Base-by-base conservation (phyloP, 495 filamentous ascomycete species). In the Annulohypoxylon moriforme region DNA sequence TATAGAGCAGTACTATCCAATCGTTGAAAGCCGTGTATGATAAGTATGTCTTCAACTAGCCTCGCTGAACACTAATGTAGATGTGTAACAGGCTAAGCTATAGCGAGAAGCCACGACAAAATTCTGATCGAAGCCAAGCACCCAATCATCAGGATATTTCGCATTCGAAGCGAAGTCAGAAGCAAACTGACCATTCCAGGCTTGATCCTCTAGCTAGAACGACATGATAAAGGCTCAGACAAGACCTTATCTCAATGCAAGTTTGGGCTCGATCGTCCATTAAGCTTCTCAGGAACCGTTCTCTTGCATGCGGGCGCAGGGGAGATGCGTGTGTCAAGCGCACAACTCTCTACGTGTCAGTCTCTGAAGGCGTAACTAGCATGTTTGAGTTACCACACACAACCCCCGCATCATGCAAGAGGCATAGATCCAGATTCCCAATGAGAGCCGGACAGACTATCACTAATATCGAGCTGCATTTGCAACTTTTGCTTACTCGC, bases 321-420 rank as follows among this genome's bases (percentile, higher is more conserved):
- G 63, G 68, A 67, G 68, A 67, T 69, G 60, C 60, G 68, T 72
- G 55, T 66, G 68, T 75, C 63, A 58, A 60, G 63, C 68, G 60
- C 40, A 63, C 60, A 66, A 74, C 67, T 42, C 72, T 72, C 75
- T 74, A 77, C 75, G 75, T 77, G 75, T 76, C 75, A 75, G 66
- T 77, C 73, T 58, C 49, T 40, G 67, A 67, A 77, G 75, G 66
- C 56, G 67, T 62, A 67, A 69, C 42, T 55, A 66, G 58, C 22
- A 62, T 53, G 58, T 49, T 63, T 62, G 66, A 69, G 71, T 62
- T 62, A 66, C 66, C 66, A 65, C 60, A 44, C 33, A 53, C 16
- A 38, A 44, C 61, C 66, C 71, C 67, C 67, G 71, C 71, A 74
- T 74, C 55, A 69, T 74, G 71, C 67, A 67, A 66, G 58, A 62